Evolutionary conservation across 2,329 filamentous ascomycete species (phyloP).

Genomic region (Trichoderma citrinoviride): DNA sequence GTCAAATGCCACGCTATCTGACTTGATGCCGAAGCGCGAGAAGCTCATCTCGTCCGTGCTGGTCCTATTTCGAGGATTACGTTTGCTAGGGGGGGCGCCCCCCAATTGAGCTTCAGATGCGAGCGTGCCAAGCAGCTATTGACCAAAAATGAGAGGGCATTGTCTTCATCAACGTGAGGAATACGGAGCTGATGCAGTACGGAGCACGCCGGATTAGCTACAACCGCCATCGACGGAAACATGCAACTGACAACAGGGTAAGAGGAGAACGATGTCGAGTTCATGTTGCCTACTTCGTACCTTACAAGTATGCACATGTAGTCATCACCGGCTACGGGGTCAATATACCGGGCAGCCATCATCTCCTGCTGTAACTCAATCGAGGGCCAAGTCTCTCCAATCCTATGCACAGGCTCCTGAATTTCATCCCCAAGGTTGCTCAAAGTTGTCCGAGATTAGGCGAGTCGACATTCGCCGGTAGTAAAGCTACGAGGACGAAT

Average conservation of each 20-base stretch:
- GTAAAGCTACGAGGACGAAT: not conserved
- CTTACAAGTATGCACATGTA: too few relatives aligned
- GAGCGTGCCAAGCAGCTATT: not conserved
- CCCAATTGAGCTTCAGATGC: not conserved
- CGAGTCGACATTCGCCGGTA: not conserved
- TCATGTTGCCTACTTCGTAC: too few relatives aligned
- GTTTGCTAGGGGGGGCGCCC: not conserved
- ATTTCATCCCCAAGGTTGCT: not conserved
- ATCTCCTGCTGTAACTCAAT: too few relatives aligned
- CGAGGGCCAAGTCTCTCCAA: not conserved
- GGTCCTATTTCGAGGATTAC: too few relatives aligned
- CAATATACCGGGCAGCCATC: too few relatives aligned
- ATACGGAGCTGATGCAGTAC: not conserved
- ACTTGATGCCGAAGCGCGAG: conserved; percentile 2
- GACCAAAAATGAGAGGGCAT: too few relatives aligned
- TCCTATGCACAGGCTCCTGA: not conserved
- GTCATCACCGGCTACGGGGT: too few relatives aligned
- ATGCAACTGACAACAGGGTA: too few relatives aligned
- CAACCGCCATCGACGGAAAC: not conserved
- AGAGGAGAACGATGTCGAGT: too few relatives aligned
- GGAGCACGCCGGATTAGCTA: not conserved
- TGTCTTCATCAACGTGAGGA: too few relatives aligned
- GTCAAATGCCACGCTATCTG: not conserved
- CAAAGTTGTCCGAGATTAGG: not conserved
- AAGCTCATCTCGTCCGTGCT: not conserved